Base-by-base conservation (phyloP, 129 eudicot genomes). In the Oenanthe sinensis region DNA sequence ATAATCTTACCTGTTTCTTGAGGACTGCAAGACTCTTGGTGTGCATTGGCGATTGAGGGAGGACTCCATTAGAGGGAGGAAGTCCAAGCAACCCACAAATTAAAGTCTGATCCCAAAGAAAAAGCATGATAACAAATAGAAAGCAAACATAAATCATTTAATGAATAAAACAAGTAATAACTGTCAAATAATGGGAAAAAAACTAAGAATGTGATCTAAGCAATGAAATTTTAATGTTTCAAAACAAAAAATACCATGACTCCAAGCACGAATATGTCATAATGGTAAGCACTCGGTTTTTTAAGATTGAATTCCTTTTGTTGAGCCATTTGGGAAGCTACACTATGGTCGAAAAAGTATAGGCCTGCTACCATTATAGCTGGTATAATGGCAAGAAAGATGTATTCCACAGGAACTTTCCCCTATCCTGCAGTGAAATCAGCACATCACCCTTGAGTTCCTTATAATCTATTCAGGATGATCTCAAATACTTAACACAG, bases 331-430 rank as follows among this genome's bases (percentile, higher is more conserved):
- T 96, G 97, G 76, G 97, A 85, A 68, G 99, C 97, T 74, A 96
- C 99, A 79, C 99, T 96, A 78, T 96, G 99, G 79, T 96, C 99
- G 43, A 96, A 96, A 80, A 96, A 92, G 92, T 96, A 96, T 80
- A 96, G 79, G 75, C 97, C 97, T 11, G 99, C 97, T 45, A 96
- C 88, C 99, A 96, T 96, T 80, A 86, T 14, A 52, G 97, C 99
- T 79, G 99, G 99, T 76, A 96, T 68, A 30, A 87, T 8, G 67
- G 99, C 99, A 78, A 88, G 90, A 86, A 92, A 83, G 1, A 96
- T 82, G 75, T 96, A 92, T 74, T 30, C 55, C 42, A 77, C 89
- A 9, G 99, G 97, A 74, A 96, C 90, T 78, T 81, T 88, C 12
- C 37, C 82, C 99, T 92, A 84, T 96, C 99, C 99, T 96, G 90